These are phyloP conservation scores for Davidsoniella australis DNA, from an alignment of 2,329 filamentous ascomycete genomes.

Conservation along the genomic window DNA sequence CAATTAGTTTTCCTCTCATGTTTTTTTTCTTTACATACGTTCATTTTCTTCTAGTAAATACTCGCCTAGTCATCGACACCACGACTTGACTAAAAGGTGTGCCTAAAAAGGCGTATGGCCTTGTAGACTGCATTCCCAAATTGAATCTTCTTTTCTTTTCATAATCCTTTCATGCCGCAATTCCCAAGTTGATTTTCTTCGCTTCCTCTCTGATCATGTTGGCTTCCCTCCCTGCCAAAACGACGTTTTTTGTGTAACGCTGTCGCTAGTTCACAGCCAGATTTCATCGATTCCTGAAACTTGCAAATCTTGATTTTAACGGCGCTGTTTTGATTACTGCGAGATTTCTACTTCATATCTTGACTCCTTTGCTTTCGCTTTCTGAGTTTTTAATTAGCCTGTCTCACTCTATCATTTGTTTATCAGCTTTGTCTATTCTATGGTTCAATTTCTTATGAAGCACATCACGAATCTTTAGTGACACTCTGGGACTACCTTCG, in stretches of 20 bases:
- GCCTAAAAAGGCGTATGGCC: neutral
- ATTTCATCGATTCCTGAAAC: conserved; percentile 10
- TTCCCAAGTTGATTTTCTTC: neutral
- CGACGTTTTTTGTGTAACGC: conserved; percentile 9
- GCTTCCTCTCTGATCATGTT: neutral
- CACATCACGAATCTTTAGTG: too few relatives aligned
- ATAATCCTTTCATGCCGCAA: neutral
- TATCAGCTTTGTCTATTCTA: neutral
- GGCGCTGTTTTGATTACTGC: neutral
- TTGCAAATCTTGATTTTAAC: conserved; percentile 3
- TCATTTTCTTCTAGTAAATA: neutral
- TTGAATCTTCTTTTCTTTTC: neutral
- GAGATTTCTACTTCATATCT: neutral
- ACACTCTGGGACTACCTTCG: too few relatives aligned
- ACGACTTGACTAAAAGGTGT: too few relatives aligned
- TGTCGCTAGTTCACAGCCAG: neutral
- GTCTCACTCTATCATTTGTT: neutral
- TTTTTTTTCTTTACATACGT: neutral
- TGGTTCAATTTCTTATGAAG: neutral
- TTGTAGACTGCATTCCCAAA: neutral
- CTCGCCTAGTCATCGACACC: too few relatives aligned
- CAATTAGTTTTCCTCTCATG: neutral
- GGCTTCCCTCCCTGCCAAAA: neutral
- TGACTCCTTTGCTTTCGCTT: conserved; percentile 3
- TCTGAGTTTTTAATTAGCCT: neutral